Conservation (phyloP, 1,284 basidiomycete species). For the Pascua sp. region DNA sequence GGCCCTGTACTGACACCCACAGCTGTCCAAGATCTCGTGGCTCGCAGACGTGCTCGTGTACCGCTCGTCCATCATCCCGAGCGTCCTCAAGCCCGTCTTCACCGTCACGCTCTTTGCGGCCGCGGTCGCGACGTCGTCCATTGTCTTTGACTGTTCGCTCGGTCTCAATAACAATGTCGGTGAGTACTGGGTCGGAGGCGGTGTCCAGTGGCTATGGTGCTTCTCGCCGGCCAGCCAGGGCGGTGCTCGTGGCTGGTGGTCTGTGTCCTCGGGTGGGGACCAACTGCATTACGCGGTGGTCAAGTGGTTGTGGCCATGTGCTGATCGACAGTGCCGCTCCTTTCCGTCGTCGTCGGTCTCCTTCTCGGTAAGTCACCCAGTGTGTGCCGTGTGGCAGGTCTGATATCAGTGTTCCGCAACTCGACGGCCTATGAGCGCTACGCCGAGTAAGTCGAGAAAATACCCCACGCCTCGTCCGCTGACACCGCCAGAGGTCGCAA, state of each 20-base stretch:
- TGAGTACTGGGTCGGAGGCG: constrained; percentile 19
- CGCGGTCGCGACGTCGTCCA: constrained; percentile 39
- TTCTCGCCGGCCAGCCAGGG: background rate
- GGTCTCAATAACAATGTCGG: constrained; percentile 47
- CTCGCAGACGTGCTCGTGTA: constrained; percentile 77
- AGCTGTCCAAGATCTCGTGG: constrained; percentile 71
- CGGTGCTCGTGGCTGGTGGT: no score
- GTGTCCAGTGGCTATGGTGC: background rate
- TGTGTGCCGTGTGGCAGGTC: constrained; percentile 57
- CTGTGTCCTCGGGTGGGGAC: background rate
- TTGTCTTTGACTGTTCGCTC: constrained; percentile 38
- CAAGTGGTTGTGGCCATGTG: background rate
- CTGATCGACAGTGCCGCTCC: constrained; percentile 60
- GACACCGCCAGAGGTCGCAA: constrained; percentile 67
- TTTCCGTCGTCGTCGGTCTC: constrained; percentile 77
- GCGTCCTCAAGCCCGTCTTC: constrained; percentile 60
- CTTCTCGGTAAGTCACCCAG: constrained; percentile 27
- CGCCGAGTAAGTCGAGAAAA: constrained; percentile 50
- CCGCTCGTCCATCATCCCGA: constrained; percentile 58
- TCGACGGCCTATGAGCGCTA: constrained; percentile 48
- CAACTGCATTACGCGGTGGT: background rate
- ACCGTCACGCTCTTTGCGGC: constrained; percentile 73
- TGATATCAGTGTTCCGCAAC: constrained; percentile 64
- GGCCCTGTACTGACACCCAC: background rate
- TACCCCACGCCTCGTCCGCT: constrained; percentile 55